These are phyloP conservation scores for Laguncularia racemosa DNA, from an alignment of 345 rosid species.

Conservation along the genomic window DNA sequence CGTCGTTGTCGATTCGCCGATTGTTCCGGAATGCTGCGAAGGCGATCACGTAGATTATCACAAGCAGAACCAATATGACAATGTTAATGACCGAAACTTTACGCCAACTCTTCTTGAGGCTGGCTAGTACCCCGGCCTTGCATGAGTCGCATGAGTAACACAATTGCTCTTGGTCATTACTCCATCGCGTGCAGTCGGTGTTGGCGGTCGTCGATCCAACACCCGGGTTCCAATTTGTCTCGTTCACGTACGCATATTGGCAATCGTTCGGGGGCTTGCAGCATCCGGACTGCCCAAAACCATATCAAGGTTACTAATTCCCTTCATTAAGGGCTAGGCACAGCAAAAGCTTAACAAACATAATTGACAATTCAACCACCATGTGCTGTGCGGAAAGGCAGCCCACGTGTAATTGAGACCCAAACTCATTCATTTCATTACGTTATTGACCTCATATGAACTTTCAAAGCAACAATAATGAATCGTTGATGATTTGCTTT, in stretches of 20 bases:
- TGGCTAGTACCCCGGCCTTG: conserved; percentile 88
- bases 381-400: too few relatives aligned
- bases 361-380: too few relatives aligned
- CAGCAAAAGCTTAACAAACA: too few relatives aligned
- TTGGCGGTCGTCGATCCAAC: conserved; percentile 29
- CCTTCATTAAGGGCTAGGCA: too few relatives aligned
- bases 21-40: conserved; percentile 78
- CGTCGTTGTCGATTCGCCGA: conserved; percentile 72
- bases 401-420: too few relatives aligned
- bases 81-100: conserved; percentile 86
- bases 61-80: conserved; percentile 61
- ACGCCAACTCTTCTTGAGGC: conserved; percentile 89
- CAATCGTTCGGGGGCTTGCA: conserved; percentile 93
- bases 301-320: background rate
- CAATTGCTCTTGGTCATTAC: conserved; percentile 53
- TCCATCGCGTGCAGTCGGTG: conserved; percentile 64
- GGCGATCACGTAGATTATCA: conserved; percentile 62
- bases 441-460: too few relatives aligned
- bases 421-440: too few relatives aligned
- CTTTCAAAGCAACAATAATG: too few relatives aligned
- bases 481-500: too few relatives aligned
- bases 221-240: conserved; percentile 49
- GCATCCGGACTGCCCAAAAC: conserved; percentile 68
- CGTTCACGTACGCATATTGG: conserved; percentile 59
- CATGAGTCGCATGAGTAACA: conserved; percentile 84